A percentile compares a stretch with the other conserved stretches of the same genome.
Evolutionary conservation across 2,329 filamentous ascomycete genomes (phyloP).

Genomic region (Didymosphaeria variabile): DNA sequence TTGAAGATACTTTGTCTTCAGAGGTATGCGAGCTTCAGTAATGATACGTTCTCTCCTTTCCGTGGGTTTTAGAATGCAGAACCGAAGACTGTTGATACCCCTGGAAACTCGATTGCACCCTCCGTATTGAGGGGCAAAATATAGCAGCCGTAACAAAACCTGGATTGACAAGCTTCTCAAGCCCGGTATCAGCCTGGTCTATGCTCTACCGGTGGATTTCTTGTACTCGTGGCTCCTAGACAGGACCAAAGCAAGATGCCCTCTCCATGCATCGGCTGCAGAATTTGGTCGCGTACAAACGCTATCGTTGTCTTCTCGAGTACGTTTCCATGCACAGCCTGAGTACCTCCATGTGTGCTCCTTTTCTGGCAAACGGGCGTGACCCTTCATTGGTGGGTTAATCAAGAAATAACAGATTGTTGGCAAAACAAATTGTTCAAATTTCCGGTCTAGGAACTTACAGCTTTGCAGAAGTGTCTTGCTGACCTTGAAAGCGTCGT

Average conservation of each 20-base stretch:
- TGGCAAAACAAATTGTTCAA: conserved; percentile 22
- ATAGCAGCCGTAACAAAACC: conserved; percentile 4
- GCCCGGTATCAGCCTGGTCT: conserved; percentile 3
- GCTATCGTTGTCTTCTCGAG: not conserved
- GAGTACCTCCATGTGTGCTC: conserved; percentile 18
- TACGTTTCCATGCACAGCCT: conserved; percentile 14
- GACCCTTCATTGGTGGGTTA: conserved; percentile 24
- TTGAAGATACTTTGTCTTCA: not conserved
- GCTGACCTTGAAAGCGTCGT: conserved; percentile 15
- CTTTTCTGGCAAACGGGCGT: not conserved
- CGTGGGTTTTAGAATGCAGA: not conserved
- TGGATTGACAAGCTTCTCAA: conserved; percentile 1
- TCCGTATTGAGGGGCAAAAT: not conserved
- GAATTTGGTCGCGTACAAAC: not conserved
- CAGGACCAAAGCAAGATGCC: not conserved
- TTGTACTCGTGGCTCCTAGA: not conserved
- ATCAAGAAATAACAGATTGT: conserved; percentile 6
- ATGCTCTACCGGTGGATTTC: not conserved
- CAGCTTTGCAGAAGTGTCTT: conserved; percentile 18
- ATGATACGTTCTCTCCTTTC: not conserved
- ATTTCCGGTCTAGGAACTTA: conserved; percentile 7
- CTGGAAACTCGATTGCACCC: not conserved
- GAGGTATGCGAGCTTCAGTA: not conserved
- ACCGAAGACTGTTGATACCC: not conserved
- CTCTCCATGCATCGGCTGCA: not conserved